Evolutionary conservation across 257 asterid species (phyloP).

Genomic region (Solanum phureja): DNA sequence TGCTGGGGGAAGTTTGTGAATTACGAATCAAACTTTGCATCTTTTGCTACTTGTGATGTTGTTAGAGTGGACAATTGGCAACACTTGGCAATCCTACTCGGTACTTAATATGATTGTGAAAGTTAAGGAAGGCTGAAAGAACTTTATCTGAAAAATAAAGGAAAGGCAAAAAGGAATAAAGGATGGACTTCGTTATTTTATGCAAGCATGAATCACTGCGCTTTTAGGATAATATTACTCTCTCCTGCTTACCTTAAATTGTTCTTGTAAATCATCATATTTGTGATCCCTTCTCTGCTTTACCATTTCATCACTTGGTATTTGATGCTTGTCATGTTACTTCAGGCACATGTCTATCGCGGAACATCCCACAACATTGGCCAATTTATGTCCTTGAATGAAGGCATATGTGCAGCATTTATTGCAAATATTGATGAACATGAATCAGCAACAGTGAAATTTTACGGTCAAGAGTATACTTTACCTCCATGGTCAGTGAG

Average conservation of each 20-base stretch:
- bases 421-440: slow-evolving; percentile 88
- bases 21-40: background rate
- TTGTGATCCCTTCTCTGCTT: background rate
- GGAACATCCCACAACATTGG: slow-evolving; percentile 12
- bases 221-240: background rate
- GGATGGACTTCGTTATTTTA: background rate
- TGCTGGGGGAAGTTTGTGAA: background rate
- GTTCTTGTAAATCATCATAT: background rate
- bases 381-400: slow-evolving; percentile 4
- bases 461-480: slow-evolving; percentile 43
- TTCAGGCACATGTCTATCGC: slow-evolving; percentile 69
- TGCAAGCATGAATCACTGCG: background rate
- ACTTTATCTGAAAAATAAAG: background rate
- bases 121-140: background rate
- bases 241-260: background rate
- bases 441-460: slow-evolving; percentile 46
- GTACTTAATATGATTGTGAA: background rate
- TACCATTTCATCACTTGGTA: background rate
- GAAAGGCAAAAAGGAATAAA: background rate
- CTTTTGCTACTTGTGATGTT: background rate
- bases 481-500: slow-evolving; percentile 96
- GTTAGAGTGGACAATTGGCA: background rate
- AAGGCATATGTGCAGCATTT: slow-evolving; percentile 69
- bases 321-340: slow-evolving; percentile 4
- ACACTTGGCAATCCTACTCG: background rate